Percentiles rank a stretch among this genome's conserved stretches.
Conservation (phyloP, 2,329 filamentous ascomycete species). For the Aspergillus japonicus region DNA sequence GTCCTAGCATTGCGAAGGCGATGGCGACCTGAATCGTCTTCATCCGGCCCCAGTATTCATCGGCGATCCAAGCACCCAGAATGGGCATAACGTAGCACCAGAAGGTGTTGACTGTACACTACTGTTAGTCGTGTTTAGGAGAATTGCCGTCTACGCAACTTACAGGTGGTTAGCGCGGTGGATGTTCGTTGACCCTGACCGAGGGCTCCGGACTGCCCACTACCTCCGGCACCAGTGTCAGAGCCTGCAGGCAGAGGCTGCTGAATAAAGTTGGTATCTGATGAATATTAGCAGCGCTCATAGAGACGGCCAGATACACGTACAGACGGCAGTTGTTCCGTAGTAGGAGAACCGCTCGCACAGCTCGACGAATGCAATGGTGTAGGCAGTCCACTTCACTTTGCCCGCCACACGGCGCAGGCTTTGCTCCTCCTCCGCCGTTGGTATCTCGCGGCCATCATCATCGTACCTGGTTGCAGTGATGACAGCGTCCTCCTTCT, state of each 20-base stretch:
- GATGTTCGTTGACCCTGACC: constrained; percentile 59
- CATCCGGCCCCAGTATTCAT: constrained; percentile 69
- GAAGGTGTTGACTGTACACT: constrained; percentile 55
- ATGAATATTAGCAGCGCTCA: constrained; percentile 10
- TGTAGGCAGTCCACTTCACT: constrained; percentile 66
- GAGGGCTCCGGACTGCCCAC: constrained; percentile 51
- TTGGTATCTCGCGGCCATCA: constrained; percentile 26
- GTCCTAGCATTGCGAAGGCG: constrained; percentile 63
- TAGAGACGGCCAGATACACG: constrained; percentile 24
- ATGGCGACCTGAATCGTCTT: constrained; percentile 69
- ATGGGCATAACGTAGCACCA: constrained; percentile 63
- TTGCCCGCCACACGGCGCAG: constrained; percentile 38
- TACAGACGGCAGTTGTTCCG: constrained; percentile 66
- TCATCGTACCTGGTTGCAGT: background rate
- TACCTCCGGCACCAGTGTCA: constrained; percentile 50
- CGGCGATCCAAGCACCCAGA: constrained; percentile 63
- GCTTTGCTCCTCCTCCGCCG: constrained; percentile 32
- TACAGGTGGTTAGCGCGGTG: constrained; percentile 52
- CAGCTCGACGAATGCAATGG: constrained; percentile 70
- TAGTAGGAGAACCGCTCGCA: constrained; percentile 79
- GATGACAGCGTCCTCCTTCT: constrained; percentile 10
- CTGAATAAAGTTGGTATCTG: constrained; percentile 63
- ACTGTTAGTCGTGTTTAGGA: background rate
- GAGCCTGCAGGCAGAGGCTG: constrained; percentile 55
- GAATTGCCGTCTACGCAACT: constrained; percentile 11